Evolutionary conservation across 176 grass and related monocot genomes (phyloP), one percentile per base, ranked within the genome.

Genomic region (Oryza meridionalis): DNA sequence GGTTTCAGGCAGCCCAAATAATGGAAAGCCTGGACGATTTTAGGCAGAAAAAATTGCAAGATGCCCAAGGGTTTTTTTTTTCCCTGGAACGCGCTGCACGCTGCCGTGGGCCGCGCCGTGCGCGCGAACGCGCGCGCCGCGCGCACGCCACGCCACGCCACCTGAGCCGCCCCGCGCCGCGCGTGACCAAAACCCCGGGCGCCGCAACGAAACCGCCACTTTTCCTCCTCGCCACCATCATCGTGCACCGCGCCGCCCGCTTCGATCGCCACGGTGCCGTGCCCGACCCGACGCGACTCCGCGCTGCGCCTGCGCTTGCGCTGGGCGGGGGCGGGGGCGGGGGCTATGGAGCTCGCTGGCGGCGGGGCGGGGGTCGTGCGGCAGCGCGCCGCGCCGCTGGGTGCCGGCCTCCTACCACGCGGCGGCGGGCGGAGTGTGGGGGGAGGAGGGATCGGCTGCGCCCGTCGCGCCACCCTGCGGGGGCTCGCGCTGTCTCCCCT

Each of bases 301-400:
- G 11, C n/a, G 33, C 67, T 4, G 38, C 58, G 70, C 58, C 3
- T 11, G 70, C 33, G 50, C 16, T 6, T 31, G 29, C 29, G 29
- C 29, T 31, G 29, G 29, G 29, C 29, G 29, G 29, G 29, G 29
- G 29, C 29, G 29, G 29, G 69, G 22, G 10, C 0, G 22, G 14
- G 47, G 65, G 53, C 0, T 58, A 85, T 85, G 75, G 75, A 63
- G 38, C 17, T 78, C 24, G 66, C 50, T 66, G 33, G 31, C 11
- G 72, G 42, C 11, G 72, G 42, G 37, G 82, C 85, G 83, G 80
- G 73, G 88, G 37, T 65, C 6, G 51, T 75, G n/a, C 87, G 79
- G 67, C 80, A 77, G 53, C 64, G 38, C 32, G 21, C 70, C 45
- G 49, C 47, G 61, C 35, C 50, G 51, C 61, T 67, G 67, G 26